Conservation (phyloP, 2,329 filamentous ascomycete genomes). For the Cercospora sp. region DNA sequence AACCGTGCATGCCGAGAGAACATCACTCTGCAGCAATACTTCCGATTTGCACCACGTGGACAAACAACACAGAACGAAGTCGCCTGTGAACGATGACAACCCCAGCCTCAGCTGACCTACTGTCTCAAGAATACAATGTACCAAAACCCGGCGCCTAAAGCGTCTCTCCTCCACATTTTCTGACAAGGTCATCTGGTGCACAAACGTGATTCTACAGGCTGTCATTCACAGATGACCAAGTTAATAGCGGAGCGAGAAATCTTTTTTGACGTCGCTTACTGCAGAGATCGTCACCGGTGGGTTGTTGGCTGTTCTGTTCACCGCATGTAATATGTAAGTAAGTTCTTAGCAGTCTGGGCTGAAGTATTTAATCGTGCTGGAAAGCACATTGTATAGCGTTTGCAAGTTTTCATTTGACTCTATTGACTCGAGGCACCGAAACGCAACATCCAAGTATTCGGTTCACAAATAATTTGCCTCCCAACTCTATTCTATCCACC, state of each 20-base stretch:
- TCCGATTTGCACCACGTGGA: conserved; percentile 8
- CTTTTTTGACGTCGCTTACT: neutral
- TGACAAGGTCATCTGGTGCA: neutral
- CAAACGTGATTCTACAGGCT: neutral
- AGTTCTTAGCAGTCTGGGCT: neutral
- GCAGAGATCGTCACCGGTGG: neutral
- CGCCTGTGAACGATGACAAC: neutral
- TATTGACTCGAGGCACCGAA: neutral
- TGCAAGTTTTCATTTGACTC: neutral
- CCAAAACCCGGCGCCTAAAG: neutral
- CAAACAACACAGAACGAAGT: neutral
- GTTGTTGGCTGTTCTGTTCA: neutral
- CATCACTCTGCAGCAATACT: conserved; percentile 1
- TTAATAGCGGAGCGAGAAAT: neutral
- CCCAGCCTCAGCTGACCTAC: neutral
- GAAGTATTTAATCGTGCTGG: neutral
- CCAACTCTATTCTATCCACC: neutral
- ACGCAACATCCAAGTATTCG: neutral
- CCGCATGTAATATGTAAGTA: neutral
- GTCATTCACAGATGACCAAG: neutral
- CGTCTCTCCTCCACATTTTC: neutral
- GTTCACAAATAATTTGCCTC: neutral
- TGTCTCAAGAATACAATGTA: neutral
- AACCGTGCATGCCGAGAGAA: neutral
- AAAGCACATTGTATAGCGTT: neutral